Evolutionary conservation across 2,329 filamentous ascomycete species (phyloP), one percentile per base, ranked within the genome.

Genomic region (Claviceps humidiphila): DNA sequence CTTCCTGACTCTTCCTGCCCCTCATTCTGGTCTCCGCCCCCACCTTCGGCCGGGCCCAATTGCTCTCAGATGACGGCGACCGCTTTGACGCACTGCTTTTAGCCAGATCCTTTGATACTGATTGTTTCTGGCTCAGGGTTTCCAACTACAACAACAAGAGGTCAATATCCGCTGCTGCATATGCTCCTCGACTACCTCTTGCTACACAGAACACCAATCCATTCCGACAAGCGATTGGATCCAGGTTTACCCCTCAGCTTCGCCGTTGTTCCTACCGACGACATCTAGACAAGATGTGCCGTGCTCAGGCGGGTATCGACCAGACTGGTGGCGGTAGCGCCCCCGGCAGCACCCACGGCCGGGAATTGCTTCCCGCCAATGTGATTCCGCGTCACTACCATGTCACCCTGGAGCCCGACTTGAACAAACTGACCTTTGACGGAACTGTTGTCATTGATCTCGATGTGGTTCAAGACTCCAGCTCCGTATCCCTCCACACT

Each of bases 331-430:
- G 63, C 53, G 64, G 64, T 52, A 55, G 53, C 16, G 53, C 56
- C 50, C 42, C 58, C 20, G 48, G 53, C 20, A 51, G 46, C 30
- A 38, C 51, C 46, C 70, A 63, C 17, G 61, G 58, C 41, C 84
- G 91, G 61, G 86, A 95, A 74, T 84, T 97, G 58, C 77, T 97
- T 61, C 93, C 91, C 50, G 82, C 84, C 70, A 95, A 96, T 64
- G 89, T 96, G 63, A 85, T 91, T 67, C 90, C 91, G n/a, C 71
- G 77, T 41, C 89, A 97, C 72, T 97, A 97, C 71, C 82, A 95
- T 68, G 71, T 97, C 60, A 93, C 87, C 1, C 76, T 97, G 56
- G 93, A 97, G 72, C 89, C 91, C 51, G 81, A 96, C 72, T 87
- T 97, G 60, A 78, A 86, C 61, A 89, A 85, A 58, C 89, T 93